Evolutionary conservation across 2,329 filamentous ascomycete species (phyloP).

Genomic region (Colletotrichum tofieldiae): DNA sequence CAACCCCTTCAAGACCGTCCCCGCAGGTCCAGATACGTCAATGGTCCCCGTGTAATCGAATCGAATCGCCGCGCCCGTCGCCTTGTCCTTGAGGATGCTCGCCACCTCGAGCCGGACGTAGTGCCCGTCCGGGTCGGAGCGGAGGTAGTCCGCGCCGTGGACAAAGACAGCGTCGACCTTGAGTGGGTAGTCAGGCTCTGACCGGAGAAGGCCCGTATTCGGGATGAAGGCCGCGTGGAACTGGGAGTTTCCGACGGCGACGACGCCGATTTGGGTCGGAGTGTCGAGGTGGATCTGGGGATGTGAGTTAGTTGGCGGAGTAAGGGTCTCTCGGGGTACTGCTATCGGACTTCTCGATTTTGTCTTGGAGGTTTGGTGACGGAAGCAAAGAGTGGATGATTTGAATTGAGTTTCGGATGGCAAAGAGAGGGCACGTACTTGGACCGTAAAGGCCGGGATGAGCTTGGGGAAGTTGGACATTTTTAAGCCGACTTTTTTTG

Average conservation of each 20-base stretch:
- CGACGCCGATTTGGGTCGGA: conserved; percentile 40
- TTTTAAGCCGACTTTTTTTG: neutral
- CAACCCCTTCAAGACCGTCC: conserved; percentile 53
- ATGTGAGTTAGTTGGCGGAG: conserved; percentile 14
- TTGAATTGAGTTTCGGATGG: neutral
- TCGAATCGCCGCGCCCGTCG: conserved; percentile 52
- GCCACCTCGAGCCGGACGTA: conserved; percentile 57
- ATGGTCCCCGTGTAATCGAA: conserved; percentile 59
- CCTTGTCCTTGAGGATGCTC: conserved; percentile 52
- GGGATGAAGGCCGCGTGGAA: conserved; percentile 54
- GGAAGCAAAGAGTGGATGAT: neutral
- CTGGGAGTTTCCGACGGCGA: conserved; percentile 52
- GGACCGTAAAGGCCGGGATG: conserved; percentile 56
- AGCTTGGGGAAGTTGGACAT: conserved; percentile 55
- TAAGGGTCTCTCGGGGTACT: neutral
- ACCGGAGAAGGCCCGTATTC: conserved; percentile 52
- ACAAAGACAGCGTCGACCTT: conserved; percentile 55
- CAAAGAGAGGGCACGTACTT: conserved; percentile 48
- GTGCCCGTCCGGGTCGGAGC: conserved; percentile 55
- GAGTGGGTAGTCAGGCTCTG: conserved; percentile 55
- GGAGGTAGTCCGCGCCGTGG: conserved; percentile 59
- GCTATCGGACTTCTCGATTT: neutral
- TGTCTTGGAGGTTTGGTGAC: neutral
- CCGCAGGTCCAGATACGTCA: conserved; percentile 51
- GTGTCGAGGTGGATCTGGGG: conserved; percentile 53